These are phyloP conservation scores for Pseudopyricularia cyperi DNA, from an alignment of 2,329 filamentous ascomycete genomes.

Conservation along the genomic window DNA sequence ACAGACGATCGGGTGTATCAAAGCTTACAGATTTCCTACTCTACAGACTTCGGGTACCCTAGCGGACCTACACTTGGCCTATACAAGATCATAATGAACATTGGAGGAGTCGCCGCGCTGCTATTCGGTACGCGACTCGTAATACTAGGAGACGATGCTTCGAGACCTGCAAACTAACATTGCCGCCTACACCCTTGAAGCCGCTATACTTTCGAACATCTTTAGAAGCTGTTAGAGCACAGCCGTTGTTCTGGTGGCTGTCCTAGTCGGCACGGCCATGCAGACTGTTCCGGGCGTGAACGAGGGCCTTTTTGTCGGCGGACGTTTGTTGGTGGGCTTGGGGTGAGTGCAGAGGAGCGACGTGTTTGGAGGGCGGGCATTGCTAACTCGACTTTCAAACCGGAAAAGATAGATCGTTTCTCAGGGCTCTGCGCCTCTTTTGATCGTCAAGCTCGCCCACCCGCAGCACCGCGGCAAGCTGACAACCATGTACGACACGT, in stretches of 20 bases:
- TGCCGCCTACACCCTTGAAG: not conserved
- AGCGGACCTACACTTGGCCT: not conserved
- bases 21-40: not conserved
- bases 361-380: too few species aligned
- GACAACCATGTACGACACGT: constrained; percentile 1
- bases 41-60: not conserved
- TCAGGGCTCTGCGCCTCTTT: constrained; percentile 23
- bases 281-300: not conserved
- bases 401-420: constrained; percentile 20
- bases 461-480: constrained; percentile 6
- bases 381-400: too few species aligned
- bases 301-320: constrained; percentile 27
- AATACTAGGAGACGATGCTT: not conserved
- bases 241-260: not conserved
- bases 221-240: not conserved
- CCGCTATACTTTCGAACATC: not conserved
- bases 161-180: not conserved
- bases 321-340: constrained; percentile 40
- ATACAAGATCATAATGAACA: not conserved
- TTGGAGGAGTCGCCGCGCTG: not conserved
- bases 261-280: not conserved
- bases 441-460: constrained; percentile 7
- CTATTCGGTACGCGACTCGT: not conserved
- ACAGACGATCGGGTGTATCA: not conserved
- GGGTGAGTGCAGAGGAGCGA: too few species aligned